Base-by-base conservation (phyloP, 2,329 filamentous ascomycete genomes). In the Microcyclosporella mali region DNA sequence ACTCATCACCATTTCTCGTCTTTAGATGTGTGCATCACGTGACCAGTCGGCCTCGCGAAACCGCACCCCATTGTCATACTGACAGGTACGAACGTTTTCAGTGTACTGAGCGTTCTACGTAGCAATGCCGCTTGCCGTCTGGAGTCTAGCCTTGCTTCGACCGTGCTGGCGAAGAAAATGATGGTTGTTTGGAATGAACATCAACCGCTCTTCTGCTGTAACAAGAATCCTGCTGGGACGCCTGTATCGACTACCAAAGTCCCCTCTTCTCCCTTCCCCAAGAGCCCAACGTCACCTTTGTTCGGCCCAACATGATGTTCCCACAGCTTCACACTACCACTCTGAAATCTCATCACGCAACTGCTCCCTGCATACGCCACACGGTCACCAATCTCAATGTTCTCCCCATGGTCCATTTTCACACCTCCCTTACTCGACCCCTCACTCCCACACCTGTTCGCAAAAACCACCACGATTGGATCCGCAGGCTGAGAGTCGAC, bases 341-440 rank as follows among this genome's bases (percentile, higher is more conserved):
- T 64, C 8, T 77, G 69, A 21, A 90, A 76, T 3, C 80, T 79
- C 21, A 89, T 63, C 0, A 89, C 81, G 0, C 81, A 75, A 47
- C 82, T 88, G 0, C 82, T 88, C 0, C 86, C 86, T 0, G 85
- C 81, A 62, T 87, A 92, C 0, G 78, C 73, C 0, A 73, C 80
- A 0, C 49, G 39, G 48, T 61, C 56, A 2, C 58, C 59, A n/a
- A 56, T 45, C 37, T 59, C 56, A 37, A 59, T 56, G 14, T 51
- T 45, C 43, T 58, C 50, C 2, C 58, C 56, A 41, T 60, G 53
- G 39, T 62, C 58, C 34, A 57, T 53, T 34, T 55, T 51, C 33
- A 57, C 46, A 4, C 42, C 34, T 0, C 50, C 54, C 10, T 45
- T 49, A 10, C 42, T 42, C 1, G 51, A 55, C 3, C 54, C 53